phyloP scores from a whole-genome alignment of 2,329 filamentous ascomycete genomes.

The Torrubiellomyces zombiae region DNA sequence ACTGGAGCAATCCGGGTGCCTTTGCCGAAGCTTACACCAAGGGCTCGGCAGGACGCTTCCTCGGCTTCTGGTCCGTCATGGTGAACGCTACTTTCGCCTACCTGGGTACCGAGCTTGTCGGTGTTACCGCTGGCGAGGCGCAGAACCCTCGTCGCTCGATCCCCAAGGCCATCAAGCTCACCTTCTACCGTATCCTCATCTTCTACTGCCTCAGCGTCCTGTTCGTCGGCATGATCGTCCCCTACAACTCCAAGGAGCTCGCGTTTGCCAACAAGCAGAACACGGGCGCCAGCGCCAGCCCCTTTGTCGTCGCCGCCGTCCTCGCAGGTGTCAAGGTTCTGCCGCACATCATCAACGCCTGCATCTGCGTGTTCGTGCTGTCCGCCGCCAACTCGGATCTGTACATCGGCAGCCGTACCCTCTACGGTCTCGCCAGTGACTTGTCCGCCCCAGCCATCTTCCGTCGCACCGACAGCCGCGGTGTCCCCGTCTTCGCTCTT shows the following conservation, averaged over 20 bases:
- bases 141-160: conserved; percentile 66
- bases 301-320: conserved; percentile 59
- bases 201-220: conserved; percentile 65
- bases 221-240: conserved; percentile 60
- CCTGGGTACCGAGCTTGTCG: conserved; percentile 59
- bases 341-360: conserved; percentile 54
- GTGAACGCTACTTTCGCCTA: conserved; percentile 68
- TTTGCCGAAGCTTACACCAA: conserved; percentile 15
- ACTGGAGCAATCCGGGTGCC: conserved; percentile 44
- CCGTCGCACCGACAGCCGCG: conserved; percentile 51
- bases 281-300: conserved; percentile 32
- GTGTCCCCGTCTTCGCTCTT: conserved; percentile 54
- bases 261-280: conserved; percentile 33
- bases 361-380: conserved; percentile 61
- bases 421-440: conserved; percentile 57
- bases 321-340: conserved; percentile 45
- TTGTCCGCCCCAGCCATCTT: conserved; percentile 58
- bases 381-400: conserved; percentile 63
- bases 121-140: conserved; percentile 63
- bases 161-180: conserved; percentile 61
- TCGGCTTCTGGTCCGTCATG: conserved; percentile 53
- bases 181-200: conserved; percentile 66
- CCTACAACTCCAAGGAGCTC: conserved; percentile 48
- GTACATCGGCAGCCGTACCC: conserved; percentile 57
- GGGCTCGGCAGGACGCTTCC: conserved; percentile 30